These are phyloP conservation scores for Calonectria henricotiae DNA, from an alignment of 2,329 filamentous ascomycete genomes.

Conservation along the genomic window DNA sequence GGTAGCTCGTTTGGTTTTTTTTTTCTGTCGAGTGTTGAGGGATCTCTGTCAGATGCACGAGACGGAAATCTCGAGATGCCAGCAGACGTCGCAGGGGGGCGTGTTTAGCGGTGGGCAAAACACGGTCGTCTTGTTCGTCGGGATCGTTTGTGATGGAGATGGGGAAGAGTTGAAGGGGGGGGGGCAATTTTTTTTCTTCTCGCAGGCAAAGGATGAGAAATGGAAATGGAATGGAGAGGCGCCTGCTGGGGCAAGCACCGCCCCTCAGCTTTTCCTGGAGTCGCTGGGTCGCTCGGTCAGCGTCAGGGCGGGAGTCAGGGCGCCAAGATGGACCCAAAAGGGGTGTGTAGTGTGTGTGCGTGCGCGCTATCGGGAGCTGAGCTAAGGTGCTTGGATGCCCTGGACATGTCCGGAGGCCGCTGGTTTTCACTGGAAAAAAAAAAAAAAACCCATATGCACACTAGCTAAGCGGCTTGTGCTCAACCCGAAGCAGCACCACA, in stretches of 20 bases:
- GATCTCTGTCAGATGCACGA: constrained; percentile 11
- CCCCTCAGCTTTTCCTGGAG: constrained; percentile 30
- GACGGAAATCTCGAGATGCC: constrained; percentile 42
- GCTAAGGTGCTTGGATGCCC: constrained; percentile 21
- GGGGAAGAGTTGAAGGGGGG: constrained; percentile 53
- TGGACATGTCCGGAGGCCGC: constrained; percentile 18
- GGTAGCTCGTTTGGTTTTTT: constrained; percentile 41
- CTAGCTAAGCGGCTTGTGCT: constrained; percentile 13
- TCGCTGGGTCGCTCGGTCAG: constrained; percentile 27
- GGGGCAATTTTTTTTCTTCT: constrained; percentile 44
- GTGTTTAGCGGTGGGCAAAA: constrained; percentile 51
- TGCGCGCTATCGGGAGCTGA: constrained; percentile 26
- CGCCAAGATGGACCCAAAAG: constrained; percentile 14
- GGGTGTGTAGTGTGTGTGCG: constrained; percentile 20
- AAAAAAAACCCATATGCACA: constrained; percentile 20
- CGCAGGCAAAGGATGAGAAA: constrained; percentile 36
- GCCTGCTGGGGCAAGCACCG: constrained; percentile 33
- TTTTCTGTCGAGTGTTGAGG: constrained; percentile 31
- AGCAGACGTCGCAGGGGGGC: constrained; percentile 41
- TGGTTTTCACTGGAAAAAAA: constrained; percentile 14
- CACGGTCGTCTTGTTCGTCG: constrained; percentile 51
- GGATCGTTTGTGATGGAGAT: constrained; percentile 48
- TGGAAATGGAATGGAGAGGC: constrained; percentile 37
- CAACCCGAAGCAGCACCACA: constrained; percentile 1
- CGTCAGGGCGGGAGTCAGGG: constrained; percentile 22